Evolutionary conservation across 2,329 filamentous ascomycete species (phyloP), one percentile per base, ranked within the genome.

Genomic region (Fusarium sp.): DNA sequence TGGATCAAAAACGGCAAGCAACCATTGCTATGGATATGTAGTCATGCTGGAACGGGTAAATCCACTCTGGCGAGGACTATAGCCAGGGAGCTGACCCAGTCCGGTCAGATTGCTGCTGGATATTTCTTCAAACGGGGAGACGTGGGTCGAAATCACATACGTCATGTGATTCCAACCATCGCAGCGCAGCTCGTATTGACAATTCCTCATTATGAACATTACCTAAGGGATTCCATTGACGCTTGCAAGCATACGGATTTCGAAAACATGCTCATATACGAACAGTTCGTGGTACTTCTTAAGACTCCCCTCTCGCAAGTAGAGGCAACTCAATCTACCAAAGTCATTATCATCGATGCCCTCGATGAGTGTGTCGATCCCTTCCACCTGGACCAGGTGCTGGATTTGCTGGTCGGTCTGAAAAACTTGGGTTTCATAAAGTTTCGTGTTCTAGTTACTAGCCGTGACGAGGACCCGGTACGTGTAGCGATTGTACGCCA

Each of bases 31-130:
- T 34, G 31, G 31, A 10, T 34, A 0, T 34, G 31, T 10, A 34
- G 31, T 0, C 31, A 34, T 34, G 31, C 31, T 10, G 31, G 31
- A 10, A 10, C 1, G 3, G 31, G 16, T 0, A 34, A 34, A 3
- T 34, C 31, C 1, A 34, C 31, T 18, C 0, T 34, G 16, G 31
- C 31, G 0, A 0, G 31, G 16, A 34, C 31, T 0, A 18, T 34
- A 10, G 16, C 31, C 31, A 18, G 31, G 0, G 16, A 18, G 0
- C 8, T 34, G 1, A 34, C 8, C 1, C 0, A 6, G 1, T 0
- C 16, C 2, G 16, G 31, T 3, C 31, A 34, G 0, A 34, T 34
- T 0, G 31, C 8, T 2, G 31, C 31, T 18, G 31, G 31, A 4
- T 34, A 34, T 3, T 34, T 34, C 31, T 34, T 34, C 1, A 18